Percentiles rank a stretch among this genome's conserved stretches.
Conservation (phyloP, 2,329 filamentous ascomycete genomes). For the Fonsecaea pedrosoi region DNA sequence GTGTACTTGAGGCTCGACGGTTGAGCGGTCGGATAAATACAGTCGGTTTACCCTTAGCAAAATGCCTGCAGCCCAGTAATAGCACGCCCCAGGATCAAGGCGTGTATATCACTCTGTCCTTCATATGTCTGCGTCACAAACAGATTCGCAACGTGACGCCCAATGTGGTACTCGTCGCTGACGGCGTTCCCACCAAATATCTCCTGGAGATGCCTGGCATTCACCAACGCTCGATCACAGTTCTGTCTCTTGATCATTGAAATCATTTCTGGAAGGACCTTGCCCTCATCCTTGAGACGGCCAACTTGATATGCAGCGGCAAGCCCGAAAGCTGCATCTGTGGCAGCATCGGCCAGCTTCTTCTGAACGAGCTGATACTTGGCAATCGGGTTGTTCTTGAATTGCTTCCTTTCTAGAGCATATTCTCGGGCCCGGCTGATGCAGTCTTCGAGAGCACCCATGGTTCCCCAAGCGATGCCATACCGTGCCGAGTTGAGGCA, state of each 20-base stretch:
- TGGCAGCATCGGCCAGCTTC: conserved; percentile 91
- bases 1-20: no score
- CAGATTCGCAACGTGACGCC: conserved; percentile 90
- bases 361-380: conserved; percentile 98
- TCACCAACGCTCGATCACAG: conserved; percentile 84
- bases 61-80: conserved; percentile 82
- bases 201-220: conserved; percentile 84
- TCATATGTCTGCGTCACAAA: conserved; percentile 99
- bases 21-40: not conserved
- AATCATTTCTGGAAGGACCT: conserved; percentile 93
- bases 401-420: conserved; percentile 91
- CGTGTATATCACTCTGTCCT: conserved; percentile 96
- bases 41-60: conserved; percentile 54
- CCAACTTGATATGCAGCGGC: conserved; percentile 89
- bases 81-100: conserved; percentile 70
- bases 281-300: conserved; percentile 88
- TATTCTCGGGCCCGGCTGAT: conserved; percentile 81
- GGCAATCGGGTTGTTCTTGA: conserved; percentile 92
- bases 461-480: conserved; percentile 91
- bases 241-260: conserved; percentile 97
- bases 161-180: conserved; percentile 95
- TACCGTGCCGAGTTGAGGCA: conserved; percentile 93
- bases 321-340: conserved; percentile 90
- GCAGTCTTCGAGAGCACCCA: conserved; percentile 93
- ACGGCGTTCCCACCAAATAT: conserved; percentile 98